Base-by-base conservation (phyloP, 192 early-diverging fungal genomes). In the Lobosporangium transversale region DNA sequence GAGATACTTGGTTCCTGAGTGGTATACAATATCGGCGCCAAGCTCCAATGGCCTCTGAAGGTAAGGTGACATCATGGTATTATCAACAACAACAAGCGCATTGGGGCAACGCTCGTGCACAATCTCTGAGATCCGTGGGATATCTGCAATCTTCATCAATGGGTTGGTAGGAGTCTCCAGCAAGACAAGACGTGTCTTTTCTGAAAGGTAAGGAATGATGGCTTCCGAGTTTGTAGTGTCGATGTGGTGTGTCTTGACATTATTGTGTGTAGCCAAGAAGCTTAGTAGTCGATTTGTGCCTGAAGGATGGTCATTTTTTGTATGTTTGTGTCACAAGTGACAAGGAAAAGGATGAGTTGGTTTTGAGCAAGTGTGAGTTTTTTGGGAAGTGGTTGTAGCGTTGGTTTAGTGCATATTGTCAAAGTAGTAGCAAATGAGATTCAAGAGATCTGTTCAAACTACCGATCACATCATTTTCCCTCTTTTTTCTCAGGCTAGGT, bases 31-130 rank as follows among this genome's bases (percentile, higher is more conserved):
- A 80, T 98, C 95, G 1, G 94, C 96, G 1, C 96, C 97, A 37
- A 95, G 82, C 49, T 93, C 90, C 48, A 99, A 81, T 1, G 95
- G 92, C 60, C 89, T 89, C 78, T 96, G 94, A 31, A 96, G 82
- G 58, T 95, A 94, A 42, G 97, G 97, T n/a, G 89, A 91, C 95
- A 98, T 96, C 96, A 99, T 98, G 44, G 97, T 99, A 78, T 99
- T 99, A 61, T 99, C 97, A 12, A 99, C 97, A 3, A 96, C 94
- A 2, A 99, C 91, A 30, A 95, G 73, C 31, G 93, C 93, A 37
- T 87, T 79, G 9, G 95, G 94, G 35, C 89, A 92, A 24, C 68
- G n/a, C 54, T 82, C 83, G 49, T 93, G 91, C 10, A 97, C 94
- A 30, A 88, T 66, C 35, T 81, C 68, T 30, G 86, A 79, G 70